Percentiles rank a stretch among this genome's conserved stretches.
These are phyloP conservation scores for Chaetomium sp. DNA, from an alignment of 2,329 filamentous ascomycete species.

Conservation along the genomic window DNA sequence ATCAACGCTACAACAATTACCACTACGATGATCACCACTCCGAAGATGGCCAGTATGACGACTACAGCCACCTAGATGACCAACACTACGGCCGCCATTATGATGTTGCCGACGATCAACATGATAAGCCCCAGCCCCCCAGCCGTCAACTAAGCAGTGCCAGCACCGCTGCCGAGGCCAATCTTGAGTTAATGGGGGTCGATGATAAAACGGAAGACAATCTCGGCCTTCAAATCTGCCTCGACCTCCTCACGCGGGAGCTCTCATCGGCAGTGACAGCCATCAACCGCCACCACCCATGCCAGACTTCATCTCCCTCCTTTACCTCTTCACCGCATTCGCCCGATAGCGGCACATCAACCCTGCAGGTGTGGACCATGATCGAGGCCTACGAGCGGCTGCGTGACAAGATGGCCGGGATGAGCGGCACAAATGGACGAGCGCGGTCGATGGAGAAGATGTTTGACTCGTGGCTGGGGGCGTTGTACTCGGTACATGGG, in stretches of 20 bases:
- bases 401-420: conserved; percentile 37
- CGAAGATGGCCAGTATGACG: too few species aligned
- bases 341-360: conserved; percentile 32
- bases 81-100: too few species aligned
- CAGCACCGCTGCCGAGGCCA: too few species aligned
- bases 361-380: conserved; percentile 50
- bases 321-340: background rate
- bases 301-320: too few species aligned
- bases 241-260: conserved; percentile 45
- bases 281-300: too few species aligned
- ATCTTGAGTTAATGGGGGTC: background rate
- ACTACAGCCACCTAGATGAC: too few species aligned
- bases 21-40: too few species aligned
- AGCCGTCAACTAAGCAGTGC: too few species aligned
- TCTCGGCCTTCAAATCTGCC: conserved; percentile 43
- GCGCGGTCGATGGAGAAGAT: conserved; percentile 33
- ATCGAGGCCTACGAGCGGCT: conserved; percentile 53
- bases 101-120: too few species aligned
- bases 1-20: too few species aligned
- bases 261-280: conserved; percentile 37
- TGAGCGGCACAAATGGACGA: conserved; percentile 24
- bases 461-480: conserved; percentile 46
- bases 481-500: conserved; percentile 43
- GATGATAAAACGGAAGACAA: conserved; percentile 26
- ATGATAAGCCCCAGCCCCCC: too few species aligned